Conservation (phyloP, 352 stramenopile species). For the Blastocystis hominis region DNA sequence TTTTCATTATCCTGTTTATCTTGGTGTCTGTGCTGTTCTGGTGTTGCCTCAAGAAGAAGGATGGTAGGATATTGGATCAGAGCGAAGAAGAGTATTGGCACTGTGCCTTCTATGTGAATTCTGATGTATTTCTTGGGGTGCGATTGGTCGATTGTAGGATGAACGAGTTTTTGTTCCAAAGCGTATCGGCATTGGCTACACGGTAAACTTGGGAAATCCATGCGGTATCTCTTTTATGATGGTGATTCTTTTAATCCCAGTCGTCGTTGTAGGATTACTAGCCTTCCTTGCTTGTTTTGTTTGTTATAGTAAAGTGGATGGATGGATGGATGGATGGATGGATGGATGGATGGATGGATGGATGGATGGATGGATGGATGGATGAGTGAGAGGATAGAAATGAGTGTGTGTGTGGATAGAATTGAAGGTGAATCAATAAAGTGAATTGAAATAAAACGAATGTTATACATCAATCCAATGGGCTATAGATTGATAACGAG, state of each 20-base stretch:
- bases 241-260: background rate
- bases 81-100: background rate
- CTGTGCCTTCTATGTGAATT: constrained; percentile 18
- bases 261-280: background rate
- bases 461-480: too few species aligned
- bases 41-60: background rate
- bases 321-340: too few species aligned
- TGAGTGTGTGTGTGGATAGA: too few species aligned
- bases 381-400: too few species aligned
- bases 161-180: constrained; percentile 22
- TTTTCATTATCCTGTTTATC: background rate
- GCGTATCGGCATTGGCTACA: background rate
- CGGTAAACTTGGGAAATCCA: constrained; percentile 33
- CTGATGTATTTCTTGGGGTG: background rate
- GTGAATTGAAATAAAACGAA: too few species aligned
- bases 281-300: background rate
- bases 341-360: too few species aligned
- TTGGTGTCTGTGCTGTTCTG: background rate
- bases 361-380: too few species aligned
- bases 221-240: background rate
- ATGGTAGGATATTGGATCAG: background rate
- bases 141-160: background rate
- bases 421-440: too few species aligned
- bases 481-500: too few species aligned
- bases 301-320: background rate